These are phyloP conservation scores for Coemansia javaensis DNA, from an alignment of 192 early-diverging fungal species.

Conservation along the genomic window DNA sequence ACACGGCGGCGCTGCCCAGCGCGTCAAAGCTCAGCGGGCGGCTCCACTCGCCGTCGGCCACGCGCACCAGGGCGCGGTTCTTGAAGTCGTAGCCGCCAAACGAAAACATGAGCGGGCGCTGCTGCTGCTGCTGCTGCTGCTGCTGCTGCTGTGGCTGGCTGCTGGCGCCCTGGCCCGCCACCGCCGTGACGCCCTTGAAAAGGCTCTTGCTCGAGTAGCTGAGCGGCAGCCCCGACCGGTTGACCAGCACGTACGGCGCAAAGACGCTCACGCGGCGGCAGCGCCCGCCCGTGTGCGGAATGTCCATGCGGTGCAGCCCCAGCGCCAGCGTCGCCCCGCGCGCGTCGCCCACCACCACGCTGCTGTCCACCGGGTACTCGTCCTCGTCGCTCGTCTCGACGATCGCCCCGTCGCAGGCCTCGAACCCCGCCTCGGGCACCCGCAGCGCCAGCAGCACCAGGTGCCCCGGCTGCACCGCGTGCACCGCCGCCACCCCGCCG, in stretches of 20 bases:
- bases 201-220: slow-evolving; percentile 75
- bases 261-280: slow-evolving; percentile 82
- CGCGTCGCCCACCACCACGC: slow-evolving; percentile 61
- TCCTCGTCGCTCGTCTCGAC: slow-evolving; percentile 77
- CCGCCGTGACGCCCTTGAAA: slow-evolving; percentile 66
- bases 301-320: slow-evolving; percentile 59
- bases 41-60: slow-evolving; percentile 76
- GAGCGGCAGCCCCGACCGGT: slow-evolving; percentile 82
- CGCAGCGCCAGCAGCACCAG: slow-evolving; percentile 70
- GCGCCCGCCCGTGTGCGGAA: slow-evolving; percentile 60
- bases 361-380: slow-evolving; percentile 73
- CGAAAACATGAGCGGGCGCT: slow-evolving; percentile 80
- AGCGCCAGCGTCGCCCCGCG: slow-evolving; percentile 61
- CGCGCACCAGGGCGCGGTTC: slow-evolving; percentile 75
- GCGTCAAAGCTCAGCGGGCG: slow-evolving; percentile 92
- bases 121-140: slow-evolving; percentile 2
- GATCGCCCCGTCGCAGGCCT: slow-evolving; percentile 74
- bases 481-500: slow-evolving; percentile 70
- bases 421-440: slow-evolving; percentile 71
- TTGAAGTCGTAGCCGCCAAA: slow-evolving; percentile 80
- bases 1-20: slow-evolving; percentile 78
- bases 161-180: slow-evolving; percentile 61
- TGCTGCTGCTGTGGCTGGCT: slow-evolving; percentile 14
- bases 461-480: slow-evolving; percentile 79
- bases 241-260: slow-evolving; percentile 89